Conservation (phyloP, 2,329 filamentous ascomycete genomes). For the Cladobotryum protrusum region DNA sequence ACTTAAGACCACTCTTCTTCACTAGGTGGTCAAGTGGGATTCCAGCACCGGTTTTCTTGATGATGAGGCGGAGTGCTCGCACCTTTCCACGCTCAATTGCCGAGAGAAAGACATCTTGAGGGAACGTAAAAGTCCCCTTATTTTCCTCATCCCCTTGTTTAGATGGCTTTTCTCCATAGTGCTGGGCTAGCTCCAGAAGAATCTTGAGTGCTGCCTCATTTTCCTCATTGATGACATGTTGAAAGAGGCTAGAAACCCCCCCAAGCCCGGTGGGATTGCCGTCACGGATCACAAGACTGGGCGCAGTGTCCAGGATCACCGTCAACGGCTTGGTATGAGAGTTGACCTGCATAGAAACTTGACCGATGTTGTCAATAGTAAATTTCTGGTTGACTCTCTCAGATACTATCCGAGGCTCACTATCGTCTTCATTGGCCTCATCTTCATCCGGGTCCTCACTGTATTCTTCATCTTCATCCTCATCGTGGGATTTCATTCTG, state of each 20-base stretch:
- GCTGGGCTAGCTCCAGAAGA: constrained; percentile 48
- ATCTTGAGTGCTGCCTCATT: constrained; percentile 49
- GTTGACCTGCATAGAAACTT: constrained; percentile 62
- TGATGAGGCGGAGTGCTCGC: constrained; percentile 55
- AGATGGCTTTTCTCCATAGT: constrained; percentile 35
- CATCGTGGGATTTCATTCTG: constrained; percentile 35
- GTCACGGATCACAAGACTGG: constrained; percentile 27
- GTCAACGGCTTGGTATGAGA: constrained; percentile 51
- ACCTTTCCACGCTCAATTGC: constrained; percentile 45
- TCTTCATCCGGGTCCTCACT: constrained; percentile 22
- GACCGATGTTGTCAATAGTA: constrained; percentile 70
- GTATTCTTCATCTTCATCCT: constrained; percentile 32
- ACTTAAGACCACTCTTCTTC: constrained; percentile 56
- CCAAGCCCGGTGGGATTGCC: constrained; percentile 10
- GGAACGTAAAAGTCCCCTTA: constrained; percentile 32
- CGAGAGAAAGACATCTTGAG: constrained; percentile 33
- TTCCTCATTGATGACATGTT: constrained; percentile 45
- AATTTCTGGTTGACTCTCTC: constrained; percentile 60
- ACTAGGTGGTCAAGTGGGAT: constrained; percentile 63
- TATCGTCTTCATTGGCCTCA: constrained; percentile 30
- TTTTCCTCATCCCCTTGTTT: constrained; percentile 29
- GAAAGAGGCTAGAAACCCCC: constrained; percentile 25
- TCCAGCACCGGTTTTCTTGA: constrained; percentile 60
- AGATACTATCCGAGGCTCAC: constrained; percentile 39
- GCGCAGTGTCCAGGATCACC: constrained; percentile 40